Evolutionary conservation across 2,329 filamentous ascomycete genomes (phyloP).

Genomic region (Hawksworthiomyces lignivorus): DNA sequence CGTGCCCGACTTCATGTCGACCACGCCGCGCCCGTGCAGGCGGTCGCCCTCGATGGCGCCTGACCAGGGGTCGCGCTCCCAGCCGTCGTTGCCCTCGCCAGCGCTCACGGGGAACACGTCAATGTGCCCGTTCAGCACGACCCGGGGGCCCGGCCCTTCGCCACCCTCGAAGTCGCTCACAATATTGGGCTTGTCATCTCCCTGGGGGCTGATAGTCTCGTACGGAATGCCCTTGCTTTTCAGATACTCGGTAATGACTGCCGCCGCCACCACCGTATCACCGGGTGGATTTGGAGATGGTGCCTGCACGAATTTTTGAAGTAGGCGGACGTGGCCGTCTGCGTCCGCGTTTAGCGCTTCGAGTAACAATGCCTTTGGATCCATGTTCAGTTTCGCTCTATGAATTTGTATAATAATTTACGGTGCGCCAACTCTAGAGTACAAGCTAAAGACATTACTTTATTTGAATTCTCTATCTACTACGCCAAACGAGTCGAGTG

Average conservation of each 20-base stretch:
- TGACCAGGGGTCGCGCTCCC: conserved; percentile 10
- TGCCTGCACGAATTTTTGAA: conserved; percentile 9
- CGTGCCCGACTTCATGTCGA: conserved; percentile 14
- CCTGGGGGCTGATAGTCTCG: neutral
- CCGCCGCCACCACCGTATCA: neutral
- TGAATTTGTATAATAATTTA: too few species aligned
- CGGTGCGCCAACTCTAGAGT: too few species aligned
- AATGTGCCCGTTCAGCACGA: conserved; percentile 8
- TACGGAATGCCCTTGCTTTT: conserved; percentile 1
- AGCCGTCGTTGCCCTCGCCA: conserved; percentile 2
- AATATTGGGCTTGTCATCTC: conserved; percentile 5
- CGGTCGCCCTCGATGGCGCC: conserved; percentile 9
- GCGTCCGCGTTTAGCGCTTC: conserved; percentile 2
- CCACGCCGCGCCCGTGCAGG: conserved; percentile 8
- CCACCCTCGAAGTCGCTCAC: conserved; percentile 10
- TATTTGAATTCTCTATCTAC: too few species aligned
- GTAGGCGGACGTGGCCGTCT: conserved; percentile 1
- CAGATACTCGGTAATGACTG: neutral
- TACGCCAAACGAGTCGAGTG: too few species aligned
- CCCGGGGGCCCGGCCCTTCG: conserved; percentile 1
- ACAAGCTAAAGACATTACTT: too few species aligned
- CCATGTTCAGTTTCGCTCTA: too few species aligned
- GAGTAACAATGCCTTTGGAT: neutral
- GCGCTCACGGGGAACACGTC: conserved; percentile 12
- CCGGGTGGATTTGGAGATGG: conserved; percentile 10